phyloP scores from a whole-genome alignment of 2,329 filamentous ascomycete genomes.

The Bertia moriformis region DNA sequence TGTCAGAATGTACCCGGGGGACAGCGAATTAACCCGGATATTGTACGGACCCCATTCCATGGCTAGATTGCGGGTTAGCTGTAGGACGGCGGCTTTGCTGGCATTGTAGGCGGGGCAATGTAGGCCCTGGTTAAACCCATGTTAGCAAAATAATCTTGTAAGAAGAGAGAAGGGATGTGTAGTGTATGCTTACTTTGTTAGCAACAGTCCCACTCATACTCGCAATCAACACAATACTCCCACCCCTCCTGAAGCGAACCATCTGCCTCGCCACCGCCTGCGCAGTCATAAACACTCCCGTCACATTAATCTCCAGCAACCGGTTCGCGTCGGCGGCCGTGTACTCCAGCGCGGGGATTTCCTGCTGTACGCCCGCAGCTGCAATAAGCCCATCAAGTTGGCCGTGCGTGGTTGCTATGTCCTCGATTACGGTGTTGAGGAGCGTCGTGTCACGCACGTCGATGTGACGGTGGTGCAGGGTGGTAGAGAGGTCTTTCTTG shows the following conservation, averaged over 20 bases:
- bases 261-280: slow-evolving; percentile 75
- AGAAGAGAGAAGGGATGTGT: background rate
- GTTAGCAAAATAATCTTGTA: background rate
- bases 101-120: slow-evolving; percentile 58
- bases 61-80: slow-evolving; percentile 57
- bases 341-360: slow-evolving; percentile 71
- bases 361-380: slow-evolving; percentile 62
- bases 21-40: slow-evolving; percentile 71
- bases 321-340: slow-evolving; percentile 58
- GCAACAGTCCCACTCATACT: slow-evolving; percentile 57
- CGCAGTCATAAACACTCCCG: slow-evolving; percentile 72
- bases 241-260: slow-evolving; percentile 37
- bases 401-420: slow-evolving; percentile 56
- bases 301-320: slow-evolving; percentile 75
- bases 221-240: slow-evolving; percentile 54
- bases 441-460: slow-evolving; percentile 62
- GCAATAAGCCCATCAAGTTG: slow-evolving; percentile 67
- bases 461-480: slow-evolving; percentile 60
- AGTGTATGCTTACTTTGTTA: slow-evolving; percentile 38
- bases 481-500: slow-evolving; percentile 46
- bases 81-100: slow-evolving; percentile 60
- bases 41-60: slow-evolving; percentile 58
- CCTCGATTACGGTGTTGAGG: slow-evolving; percentile 52
- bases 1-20: slow-evolving; percentile 66
- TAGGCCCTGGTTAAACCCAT: background rate